Base-by-base conservation (phyloP, 2,329 filamentous ascomycete species). In the Chaetomium strumarium region DNA sequence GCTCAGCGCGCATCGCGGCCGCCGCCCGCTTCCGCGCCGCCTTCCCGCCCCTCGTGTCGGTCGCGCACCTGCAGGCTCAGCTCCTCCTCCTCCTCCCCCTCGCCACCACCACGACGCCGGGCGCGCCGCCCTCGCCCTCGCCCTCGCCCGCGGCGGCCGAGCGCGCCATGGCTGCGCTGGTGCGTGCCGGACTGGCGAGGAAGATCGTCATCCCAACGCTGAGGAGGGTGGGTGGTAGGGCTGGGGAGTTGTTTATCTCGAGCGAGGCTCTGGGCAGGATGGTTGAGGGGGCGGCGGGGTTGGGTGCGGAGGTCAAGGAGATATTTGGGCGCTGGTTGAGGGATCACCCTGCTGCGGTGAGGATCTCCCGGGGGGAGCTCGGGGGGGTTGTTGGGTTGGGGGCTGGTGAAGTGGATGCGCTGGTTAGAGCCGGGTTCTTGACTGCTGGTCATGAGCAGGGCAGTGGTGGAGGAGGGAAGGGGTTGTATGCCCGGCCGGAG, bases 381-480 rank as follows among this genome's bases (percentile, higher is more conserved):
- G 30, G 12, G 19, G n/a, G 31, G 14, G 36, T n/a, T 19, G 36
- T n/a, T 19, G 49, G 46, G 24, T 62, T 86, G 51, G 64, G 67
- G 2, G 63, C 66, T 10, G 61, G 62, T 4, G 76, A 85, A 61
- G 69, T 78, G 19, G 76, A 82, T 42, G 72, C 75, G 47, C 74
- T 91, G 0, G 78, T 88, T 53, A 71, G 76, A 40, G 77, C 79
- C 0, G 87, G 88, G 2, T 88, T 90, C 61, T 67, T 91, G 1
- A 88, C 85, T 2, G 72, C 66, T 62, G 57, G 71, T 66, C 53
- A 66, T 67, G 56, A 67, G n/a, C n/a, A n/a, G 55, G 63, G 67
- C 60, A 55, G 63, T 62, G 52, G 20, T 24, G 20, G 48, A 10
- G 49, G 61, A 11, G 51, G 76, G 11, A 71, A 73, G 44, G 65